A percentile compares a stretch with the other conserved stretches of the same genome.
Evolutionary conservation across 2,329 filamentous ascomycete genomes (phyloP).

Genomic region (Monosporascus sp.): DNA sequence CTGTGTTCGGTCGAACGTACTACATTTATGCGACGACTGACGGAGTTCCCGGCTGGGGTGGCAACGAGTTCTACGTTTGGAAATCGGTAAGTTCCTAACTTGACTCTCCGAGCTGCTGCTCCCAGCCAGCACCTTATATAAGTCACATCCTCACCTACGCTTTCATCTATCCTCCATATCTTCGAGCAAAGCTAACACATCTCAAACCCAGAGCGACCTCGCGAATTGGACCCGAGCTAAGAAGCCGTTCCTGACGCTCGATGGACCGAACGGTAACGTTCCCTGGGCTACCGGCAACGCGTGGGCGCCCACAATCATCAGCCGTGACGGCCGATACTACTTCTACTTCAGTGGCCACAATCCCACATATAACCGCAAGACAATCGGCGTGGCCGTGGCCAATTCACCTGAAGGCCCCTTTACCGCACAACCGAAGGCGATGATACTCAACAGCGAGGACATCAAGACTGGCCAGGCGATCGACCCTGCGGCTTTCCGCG

Average conservation of each 20-base stretch:
- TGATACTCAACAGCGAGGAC: constrained; percentile 48
- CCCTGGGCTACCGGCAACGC: constrained; percentile 63
- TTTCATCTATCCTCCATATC: not conserved
- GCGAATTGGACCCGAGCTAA: constrained; percentile 35
- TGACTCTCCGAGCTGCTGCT: too few relatives aligned
- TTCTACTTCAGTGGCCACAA: constrained; percentile 55
- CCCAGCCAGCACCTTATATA: too few relatives aligned
- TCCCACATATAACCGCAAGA: constrained; percentile 50
- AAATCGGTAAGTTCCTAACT: constrained; percentile 26
- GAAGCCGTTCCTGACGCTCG: constrained; percentile 38
- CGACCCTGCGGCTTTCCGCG: constrained; percentile 56
- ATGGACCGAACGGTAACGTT: constrained; percentile 45
- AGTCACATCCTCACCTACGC: not conserved
- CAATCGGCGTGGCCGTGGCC: constrained; percentile 56
- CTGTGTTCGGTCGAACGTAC: constrained; percentile 36
- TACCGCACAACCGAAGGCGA: constrained; percentile 44
- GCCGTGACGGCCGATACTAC: constrained; percentile 57
- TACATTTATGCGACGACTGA: constrained; percentile 45
- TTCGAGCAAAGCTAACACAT: not conserved
- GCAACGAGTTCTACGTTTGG: constrained; percentile 43
- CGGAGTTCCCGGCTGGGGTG: constrained; percentile 38
- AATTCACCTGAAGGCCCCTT: constrained; percentile 56
- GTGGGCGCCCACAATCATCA: constrained; percentile 61
- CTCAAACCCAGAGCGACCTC: constrained; percentile 27
- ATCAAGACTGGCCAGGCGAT: constrained; percentile 41